Evolutionary conservation across 1,284 basidiomycete species (phyloP), one percentile per base, ranked within the genome.

Genomic region (Pyrrhoderma noxium): DNA sequence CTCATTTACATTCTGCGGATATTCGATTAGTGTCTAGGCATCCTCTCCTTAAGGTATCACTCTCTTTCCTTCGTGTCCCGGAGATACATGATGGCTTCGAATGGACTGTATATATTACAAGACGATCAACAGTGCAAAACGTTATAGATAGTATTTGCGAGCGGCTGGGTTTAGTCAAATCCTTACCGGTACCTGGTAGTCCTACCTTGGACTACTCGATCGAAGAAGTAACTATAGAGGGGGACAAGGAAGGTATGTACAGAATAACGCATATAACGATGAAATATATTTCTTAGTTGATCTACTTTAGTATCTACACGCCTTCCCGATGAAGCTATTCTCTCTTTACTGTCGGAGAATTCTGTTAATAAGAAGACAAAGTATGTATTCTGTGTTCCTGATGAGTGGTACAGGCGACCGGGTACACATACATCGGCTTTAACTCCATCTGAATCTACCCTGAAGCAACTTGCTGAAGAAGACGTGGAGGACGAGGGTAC

Each of bases 391-490:
- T 85, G 80, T 56, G 76, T 89, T 9, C 86, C 86, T 1, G 83
- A 88, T 44, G 81, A 85, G 63, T 89, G 86, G 86, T 89, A 82
- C 63, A 78, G 82, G 45, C 75, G 85, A 14, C 78, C 77, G 31
- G 83, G 74, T 52, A 74, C 80, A 14, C n/a, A 16, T 14, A 40
- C n/a, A 5, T 40, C 38, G 14, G 76, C 72, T 3, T 61, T 69
- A 21, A 70, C 71, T 42, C 75, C 77, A 11, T 79, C 76, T 2
- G 73, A 80, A 27, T 67, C 70, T 8, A 79, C 77, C 0, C 65
- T 79, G 43, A 67, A 67, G 41, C 71, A 70, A 3, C 65, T 79
- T 3, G 76, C 77, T 49, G 73, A 73, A 42, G 5, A 7, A n/a
- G 38, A 40, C n/a, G 38, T 8, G 5, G 67, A 68, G n/a, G 69